phyloP scores from a whole-genome alignment of 2,329 filamentous ascomycete genomes.

The Tolypocladium amazonense region DNA sequence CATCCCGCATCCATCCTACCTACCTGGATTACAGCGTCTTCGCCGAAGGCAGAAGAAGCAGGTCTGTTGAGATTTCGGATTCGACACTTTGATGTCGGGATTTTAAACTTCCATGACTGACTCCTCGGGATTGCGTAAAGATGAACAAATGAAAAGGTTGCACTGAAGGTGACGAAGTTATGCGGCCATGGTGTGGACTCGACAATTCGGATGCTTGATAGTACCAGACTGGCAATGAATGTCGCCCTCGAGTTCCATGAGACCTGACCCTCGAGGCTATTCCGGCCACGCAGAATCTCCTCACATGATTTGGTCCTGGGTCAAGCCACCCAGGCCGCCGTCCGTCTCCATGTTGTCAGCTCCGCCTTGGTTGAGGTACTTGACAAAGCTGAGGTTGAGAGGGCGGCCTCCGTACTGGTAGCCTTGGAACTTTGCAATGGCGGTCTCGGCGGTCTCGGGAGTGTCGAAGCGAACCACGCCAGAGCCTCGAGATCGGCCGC shows the following conservation, averaged over 20 bases:
- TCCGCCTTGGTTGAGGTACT: constrained; percentile 66
- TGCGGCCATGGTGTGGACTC: not conserved
- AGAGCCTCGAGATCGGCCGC: constrained; percentile 86
- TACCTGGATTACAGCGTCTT: constrained; percentile 8
- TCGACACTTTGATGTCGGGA: not conserved
- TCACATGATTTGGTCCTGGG: constrained; percentile 98
- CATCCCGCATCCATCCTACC: constrained; percentile 2
- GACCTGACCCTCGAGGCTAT: not conserved
- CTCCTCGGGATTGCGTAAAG: not conserved
- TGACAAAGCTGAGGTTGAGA: constrained; percentile 86
- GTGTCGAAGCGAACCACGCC: constrained; percentile 93
- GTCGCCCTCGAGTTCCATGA: not conserved
- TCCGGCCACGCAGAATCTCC: not conserved
- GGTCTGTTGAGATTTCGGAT: constrained; percentile 7
- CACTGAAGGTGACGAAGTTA: not conserved
- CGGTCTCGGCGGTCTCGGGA: constrained; percentile 76
- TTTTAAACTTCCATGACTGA: not conserved
- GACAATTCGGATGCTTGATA: not conserved
- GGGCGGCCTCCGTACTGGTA: constrained; percentile 96
- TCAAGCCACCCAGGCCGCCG: constrained; percentile 61
- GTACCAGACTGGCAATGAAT: not conserved
- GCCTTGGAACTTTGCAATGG: constrained; percentile 93
- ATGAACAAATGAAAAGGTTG: not conserved
- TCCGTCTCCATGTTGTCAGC: constrained; percentile 76
- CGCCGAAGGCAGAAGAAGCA: constrained; percentile 5